Percentiles rank a stretch among this genome's conserved stretches.
Evolutionary conservation across 495 filamentous ascomycete species (phyloP).

Genomic region (Neurospora sp.): DNA sequence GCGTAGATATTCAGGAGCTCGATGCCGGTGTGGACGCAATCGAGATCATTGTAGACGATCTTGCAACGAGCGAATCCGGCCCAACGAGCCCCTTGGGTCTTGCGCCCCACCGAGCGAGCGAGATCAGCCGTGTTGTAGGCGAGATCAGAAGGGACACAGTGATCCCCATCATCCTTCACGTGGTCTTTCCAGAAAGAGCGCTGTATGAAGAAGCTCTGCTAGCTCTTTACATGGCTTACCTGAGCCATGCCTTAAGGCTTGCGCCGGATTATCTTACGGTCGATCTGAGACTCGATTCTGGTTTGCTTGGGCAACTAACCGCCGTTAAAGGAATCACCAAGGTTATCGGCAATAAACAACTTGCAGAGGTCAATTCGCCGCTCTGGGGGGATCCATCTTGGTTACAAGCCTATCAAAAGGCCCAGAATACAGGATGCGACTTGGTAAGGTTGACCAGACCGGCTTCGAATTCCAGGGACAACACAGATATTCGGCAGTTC

Average conservation of each 20-base stretch:
- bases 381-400: constrained; percentile 50
- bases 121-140: constrained; percentile 44
- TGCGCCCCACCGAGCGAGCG: constrained; percentile 31
- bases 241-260: constrained; percentile 53
- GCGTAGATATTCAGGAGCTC: constrained; percentile 45
- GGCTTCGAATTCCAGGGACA: constrained; percentile 45
- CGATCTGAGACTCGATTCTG: constrained; percentile 45
- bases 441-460: constrained; percentile 50
- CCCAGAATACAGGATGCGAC: constrained; percentile 49
- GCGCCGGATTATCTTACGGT: constrained; percentile 58
- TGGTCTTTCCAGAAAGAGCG: constrained; percentile 35
- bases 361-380: constrained; percentile 27
- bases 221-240: constrained; percentile 44
- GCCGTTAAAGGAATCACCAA: constrained; percentile 49
- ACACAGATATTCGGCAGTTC: constrained; percentile 46
- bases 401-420: constrained; percentile 43
- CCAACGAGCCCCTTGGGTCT: constrained; percentile 34
- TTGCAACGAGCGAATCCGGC: constrained; percentile 28
- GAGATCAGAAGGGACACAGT: constrained; percentile 49
- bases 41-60: constrained; percentile 51
- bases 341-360: constrained; percentile 50
- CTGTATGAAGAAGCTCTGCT: constrained; percentile 16
- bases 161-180: constrained; percentile 55
- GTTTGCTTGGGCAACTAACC: constrained; percentile 37
- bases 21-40: constrained; percentile 60